Percentiles rank a stretch among this genome's conserved stretches.
phyloP scores from a whole-genome alignment of 106 monocot species.

The Dendrobium officinale region DNA sequence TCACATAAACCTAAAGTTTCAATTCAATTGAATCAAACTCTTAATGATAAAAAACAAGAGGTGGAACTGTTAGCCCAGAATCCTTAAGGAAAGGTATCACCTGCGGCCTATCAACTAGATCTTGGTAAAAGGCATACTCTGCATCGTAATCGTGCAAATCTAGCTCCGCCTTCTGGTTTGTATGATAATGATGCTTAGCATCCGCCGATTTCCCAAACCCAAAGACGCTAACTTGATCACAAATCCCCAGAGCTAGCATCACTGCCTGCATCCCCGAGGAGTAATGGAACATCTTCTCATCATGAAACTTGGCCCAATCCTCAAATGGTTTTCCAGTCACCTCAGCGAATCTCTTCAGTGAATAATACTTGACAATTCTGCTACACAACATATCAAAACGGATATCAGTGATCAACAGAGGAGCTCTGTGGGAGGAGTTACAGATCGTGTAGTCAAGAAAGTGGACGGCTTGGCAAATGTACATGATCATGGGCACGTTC shows the following conservation, averaged over 20 bases:
- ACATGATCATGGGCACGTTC: conserved; percentile 51
- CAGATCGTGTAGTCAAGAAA: conserved; percentile 63
- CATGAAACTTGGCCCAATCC: conserved; percentile 48
- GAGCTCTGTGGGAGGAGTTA: conserved; percentile 35
- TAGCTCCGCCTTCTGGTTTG: conserved; percentile 78
- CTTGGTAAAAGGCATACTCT: conserved; percentile 71
- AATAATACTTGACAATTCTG: conserved; percentile 69
- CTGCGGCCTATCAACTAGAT: conserved; percentile 47
- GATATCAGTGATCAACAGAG: conserved; percentile 57
- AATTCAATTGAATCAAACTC: neutral
- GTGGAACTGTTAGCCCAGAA: conserved; percentile 54
- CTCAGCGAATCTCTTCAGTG: conserved; percentile 50
- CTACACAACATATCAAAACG: conserved; percentile 57
- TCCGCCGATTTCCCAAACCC: conserved; percentile 75
- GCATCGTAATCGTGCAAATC: conserved; percentile 84
- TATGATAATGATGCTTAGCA: conserved; percentile 86
- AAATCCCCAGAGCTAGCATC: conserved; percentile 60
- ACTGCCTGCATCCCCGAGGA: conserved; percentile 88
- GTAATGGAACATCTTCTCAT: conserved; percentile 68
- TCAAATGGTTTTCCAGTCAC: conserved; percentile 28
- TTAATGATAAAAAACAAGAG: conserved; percentile 40
- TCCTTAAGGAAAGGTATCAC: conserved; percentile 53
- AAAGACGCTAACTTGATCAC: conserved; percentile 56
- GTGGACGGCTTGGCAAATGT: conserved; percentile 71
- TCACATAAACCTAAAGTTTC: neutral